Conservation (phyloP, 495 filamentous ascomycete genomes). For the Penicillium subrubescens region DNA sequence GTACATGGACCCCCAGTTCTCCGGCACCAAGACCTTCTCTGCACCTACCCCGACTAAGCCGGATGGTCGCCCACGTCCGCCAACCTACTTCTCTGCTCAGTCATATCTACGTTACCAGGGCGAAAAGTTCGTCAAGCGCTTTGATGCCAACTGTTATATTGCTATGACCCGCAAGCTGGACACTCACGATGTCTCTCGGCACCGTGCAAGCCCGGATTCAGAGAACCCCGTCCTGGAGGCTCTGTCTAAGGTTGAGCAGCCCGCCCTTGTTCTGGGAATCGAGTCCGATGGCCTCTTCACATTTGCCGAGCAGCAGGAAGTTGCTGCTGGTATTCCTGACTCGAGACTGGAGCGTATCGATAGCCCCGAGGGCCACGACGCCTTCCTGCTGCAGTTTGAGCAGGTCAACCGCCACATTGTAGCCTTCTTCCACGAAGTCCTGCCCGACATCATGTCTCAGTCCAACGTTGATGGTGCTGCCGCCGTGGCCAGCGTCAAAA, state of each 20-base stretch:
- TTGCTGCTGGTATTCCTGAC: constrained; percentile 80
- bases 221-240: constrained; percentile 66
- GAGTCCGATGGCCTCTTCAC: constrained; percentile 95
- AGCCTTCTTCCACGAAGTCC: constrained; percentile 76
- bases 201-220: constrained; percentile 50
- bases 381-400: constrained; percentile 94
- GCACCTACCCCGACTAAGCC: constrained; percentile 21
- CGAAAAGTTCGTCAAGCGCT: constrained; percentile 92
- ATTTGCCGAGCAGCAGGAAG: constrained; percentile 90
- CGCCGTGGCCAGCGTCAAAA: constrained; percentile 39
- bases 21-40: constrained; percentile 60
- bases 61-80: constrained; percentile 52
- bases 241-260: constrained; percentile 81
- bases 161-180: constrained; percentile 99
- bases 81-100: constrained; percentile 95
- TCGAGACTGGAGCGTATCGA: constrained; percentile 82
- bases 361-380: constrained; percentile 92
- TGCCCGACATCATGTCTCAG: constrained; percentile 83
- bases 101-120: constrained; percentile 98
- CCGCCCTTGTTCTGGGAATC: constrained; percentile 86
- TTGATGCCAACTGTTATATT: constrained; percentile 98
- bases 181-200: constrained; percentile 88
- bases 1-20: constrained; percentile 77
- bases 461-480: constrained; percentile 47
- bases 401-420: constrained; percentile 91